phyloP scores from a whole-genome alignment of 2,329 filamentous ascomycete species.

The Epichloe scottii region DNA sequence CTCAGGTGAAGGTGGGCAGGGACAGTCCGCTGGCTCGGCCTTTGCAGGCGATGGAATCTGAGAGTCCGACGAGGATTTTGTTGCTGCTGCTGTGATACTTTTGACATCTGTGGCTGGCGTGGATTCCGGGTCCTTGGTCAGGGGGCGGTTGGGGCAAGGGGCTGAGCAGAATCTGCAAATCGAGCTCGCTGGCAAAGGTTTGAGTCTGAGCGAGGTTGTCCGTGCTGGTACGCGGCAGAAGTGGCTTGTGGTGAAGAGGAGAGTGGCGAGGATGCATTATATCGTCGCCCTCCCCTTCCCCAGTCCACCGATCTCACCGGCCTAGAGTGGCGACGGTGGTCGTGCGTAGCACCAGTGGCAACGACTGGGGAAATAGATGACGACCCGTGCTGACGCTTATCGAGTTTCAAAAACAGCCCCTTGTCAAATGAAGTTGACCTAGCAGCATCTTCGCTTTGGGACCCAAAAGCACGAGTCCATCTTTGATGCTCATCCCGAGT shows the following conservation, averaged over 20 bases:
- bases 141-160: background rate
- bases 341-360: conserved; percentile 46
- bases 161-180: background rate
- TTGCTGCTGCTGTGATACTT: background rate
- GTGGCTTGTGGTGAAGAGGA: conserved; percentile 24
- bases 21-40: conserved; percentile 18
- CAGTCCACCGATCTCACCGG: conserved; percentile 34
- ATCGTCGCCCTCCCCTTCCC: conserved; percentile 16
- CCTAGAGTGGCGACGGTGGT: conserved; percentile 29
- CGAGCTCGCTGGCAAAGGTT: conserved; percentile 23
- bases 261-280: conserved; percentile 23
- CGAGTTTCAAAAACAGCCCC: conserved; percentile 42
- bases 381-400: conserved; percentile 52
- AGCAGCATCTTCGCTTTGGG: conserved; percentile 30
- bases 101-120: background rate
- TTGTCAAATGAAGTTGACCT: conserved; percentile 54
- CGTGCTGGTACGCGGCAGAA: conserved; percentile 27
- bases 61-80: background rate
- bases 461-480: conserved; percentile 27
- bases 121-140: background rate
- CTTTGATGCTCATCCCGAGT: conserved; percentile 29
- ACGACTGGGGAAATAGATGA: conserved; percentile 40
- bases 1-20: conserved; percentile 35
- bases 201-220: conserved; percentile 31
- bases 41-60: background rate